Evolutionary conservation across 148 eudicot species (phyloP).

Genomic region (Nepenthes mirabilis): DNA sequence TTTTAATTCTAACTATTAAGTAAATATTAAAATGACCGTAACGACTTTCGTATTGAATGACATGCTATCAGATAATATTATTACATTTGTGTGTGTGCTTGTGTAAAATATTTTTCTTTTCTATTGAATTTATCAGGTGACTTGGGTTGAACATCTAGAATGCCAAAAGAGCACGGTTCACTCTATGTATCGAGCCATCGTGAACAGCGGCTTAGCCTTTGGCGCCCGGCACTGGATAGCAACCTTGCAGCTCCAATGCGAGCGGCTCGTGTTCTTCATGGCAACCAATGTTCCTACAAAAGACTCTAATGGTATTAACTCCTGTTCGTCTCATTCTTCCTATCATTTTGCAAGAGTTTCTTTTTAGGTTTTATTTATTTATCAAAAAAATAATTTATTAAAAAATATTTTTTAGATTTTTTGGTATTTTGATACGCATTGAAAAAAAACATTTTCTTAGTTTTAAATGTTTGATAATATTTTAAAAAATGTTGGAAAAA

Average conservation of each 20-base stretch:
- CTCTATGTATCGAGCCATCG: constrained; percentile 57
- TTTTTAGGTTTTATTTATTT: not conserved
- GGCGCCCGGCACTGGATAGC: constrained; percentile 89
- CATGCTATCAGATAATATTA: too few relatives aligned
- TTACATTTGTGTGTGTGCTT: too few relatives aligned
- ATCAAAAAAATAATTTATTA: too few relatives aligned
- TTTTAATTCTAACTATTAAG: too few relatives aligned
- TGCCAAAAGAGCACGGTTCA: constrained; percentile 61
- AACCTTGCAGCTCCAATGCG: constrained; percentile 81
- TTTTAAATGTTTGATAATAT: too few relatives aligned
- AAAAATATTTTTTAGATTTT: too few relatives aligned
- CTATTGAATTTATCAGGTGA: constrained; percentile 38
- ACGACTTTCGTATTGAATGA: too few relatives aligned
- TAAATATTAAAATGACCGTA: too few relatives aligned
- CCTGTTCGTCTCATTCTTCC: too few relatives aligned
- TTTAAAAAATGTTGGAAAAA: too few relatives aligned
- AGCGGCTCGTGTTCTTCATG: constrained; percentile 73
- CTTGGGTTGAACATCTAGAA: constrained; percentile 90
- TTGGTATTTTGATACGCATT: too few relatives aligned
- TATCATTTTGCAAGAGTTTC: not conserved
- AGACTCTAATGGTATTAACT: constrained; percentile 62
- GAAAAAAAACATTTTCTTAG: too few relatives aligned
- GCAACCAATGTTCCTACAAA: constrained; percentile 91
- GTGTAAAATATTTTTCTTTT: not conserved
- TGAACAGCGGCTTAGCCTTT: constrained; percentile 80